Base-by-base conservation (phyloP, 192 early-diverging fungal genomes). In the Entrophospora sp. region DNA sequence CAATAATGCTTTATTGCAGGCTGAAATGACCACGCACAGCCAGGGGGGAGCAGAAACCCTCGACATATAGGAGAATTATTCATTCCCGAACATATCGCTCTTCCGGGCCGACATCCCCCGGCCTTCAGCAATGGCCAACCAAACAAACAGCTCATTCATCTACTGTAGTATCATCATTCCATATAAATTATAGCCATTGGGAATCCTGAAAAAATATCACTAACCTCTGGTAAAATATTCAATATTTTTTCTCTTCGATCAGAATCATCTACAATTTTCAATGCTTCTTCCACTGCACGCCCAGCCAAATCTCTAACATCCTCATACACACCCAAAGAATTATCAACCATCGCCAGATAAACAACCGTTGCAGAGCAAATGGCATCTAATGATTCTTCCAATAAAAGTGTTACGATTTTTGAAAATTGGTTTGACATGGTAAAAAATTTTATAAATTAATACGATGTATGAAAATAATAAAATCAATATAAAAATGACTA, bases 361-460 rank as follows among this genome's bases (percentile, higher is more conserved):
- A 63, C 32, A 4, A 63, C 44, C 4, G 44, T 48, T 20, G 30
- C 44, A 25, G 44, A 48, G 48, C 31, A 63, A 28, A 63, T 63
- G 48, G 44, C 61, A 3, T 63, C 44, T 31, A 63, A 20, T 35
- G 61, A 31, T 9, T 16, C 31, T 48, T 45, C 44, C 30, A 63
- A 48, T 28, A 63, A 63, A 63, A 63, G 44, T 14, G 61, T 22
- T 63, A 48, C 42, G 13, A 62, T 62, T 62, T 62, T 46, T 46
- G 42, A 35, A 7, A 62, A 42, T 62, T 46, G 30, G 25, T 28
- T 62, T 62, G 28, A 1, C 61, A 35, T 62, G 16, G n/a, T n/a
- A n/a, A n/a, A n/a, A n/a, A n/a, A n/a, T n/a, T n/a, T n/a, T n/a
- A n/a, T n/a, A n/a, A n/a, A n/a, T n/a, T n/a, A n/a, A n/a, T n/a